Evolutionary conservation across 2,329 filamentous ascomycete species (phyloP), one percentile per base, ranked within the genome.

Genomic region (Chrysoporthe puriensis): DNA sequence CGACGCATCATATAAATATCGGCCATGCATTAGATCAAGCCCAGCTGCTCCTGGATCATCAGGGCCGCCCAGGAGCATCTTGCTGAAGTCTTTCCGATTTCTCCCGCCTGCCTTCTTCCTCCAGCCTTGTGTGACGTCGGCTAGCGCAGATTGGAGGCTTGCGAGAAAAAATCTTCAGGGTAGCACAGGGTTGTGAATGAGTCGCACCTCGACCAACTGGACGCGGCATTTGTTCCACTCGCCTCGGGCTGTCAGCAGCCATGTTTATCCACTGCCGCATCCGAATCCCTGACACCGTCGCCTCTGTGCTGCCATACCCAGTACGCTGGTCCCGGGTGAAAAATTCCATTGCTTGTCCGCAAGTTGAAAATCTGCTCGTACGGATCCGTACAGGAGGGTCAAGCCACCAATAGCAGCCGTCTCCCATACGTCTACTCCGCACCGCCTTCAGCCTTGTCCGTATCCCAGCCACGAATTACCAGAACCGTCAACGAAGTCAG

Each of bases 381-480:
- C 21, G 21, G 26, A 54, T 54, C 50, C 50, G 50, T 54, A 54
- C 21, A 54, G 21, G 50, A 26, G 36, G 36, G 5, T 40, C 9
- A 40, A 40, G 36, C 36, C 5, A 40, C 36, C 36, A 40, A 40
- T 40, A 40, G 36, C 36, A 40, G 36, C 9, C 6, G 36, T 5
- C 36, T 9, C 9, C 36, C 36, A 6, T 6, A 9, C 6, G 9
- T 40, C 9, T 40, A 54, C 21, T 32, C 50, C 50, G 26, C 50
- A 54, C 50, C 50, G 50, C 50, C 50, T 54, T 54, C 50, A 54
- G 50, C 50, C 50, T 54, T 54, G 50, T 54, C 50, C 46, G 3
- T 7, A 18, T n/a, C 50, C 50, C 50, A 54, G 50, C 50, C 50
- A 54, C 50, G 14, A 54, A 54, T 54, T 54, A 32, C 50, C 50